Base-by-base conservation (phyloP, 2,329 filamentous ascomycete genomes). In the Fusarium sp. region DNA sequence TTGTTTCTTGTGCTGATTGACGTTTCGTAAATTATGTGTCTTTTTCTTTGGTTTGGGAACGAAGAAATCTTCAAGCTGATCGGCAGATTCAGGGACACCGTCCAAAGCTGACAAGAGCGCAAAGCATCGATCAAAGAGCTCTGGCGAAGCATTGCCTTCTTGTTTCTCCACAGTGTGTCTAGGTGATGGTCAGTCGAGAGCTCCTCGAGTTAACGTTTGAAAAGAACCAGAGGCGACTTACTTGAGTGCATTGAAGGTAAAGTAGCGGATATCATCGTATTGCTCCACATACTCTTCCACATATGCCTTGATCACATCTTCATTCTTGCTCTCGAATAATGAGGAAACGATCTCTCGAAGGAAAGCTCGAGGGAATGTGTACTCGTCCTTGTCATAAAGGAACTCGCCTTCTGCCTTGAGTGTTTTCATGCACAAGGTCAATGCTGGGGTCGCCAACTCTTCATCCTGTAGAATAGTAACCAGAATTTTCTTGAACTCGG, bases 181-280 rank as follows among this genome's bases (percentile, higher is more conserved):
- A 35, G 33, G 10, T 4, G 9, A 11, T 7, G 12, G 42, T 73
- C 52, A 41, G 41, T 39, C 19, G 29, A n/a, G 35, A 14, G 10
- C 19, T 9, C 10, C 12, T 6, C 27, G 9, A 12, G n/a, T 27
- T 38, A 18, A 4, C 19, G 10, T 27, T 25, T 9, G 10, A n/a
- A n/a, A 7, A 5, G 79, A 79, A 37, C 21, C 14, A n/a, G 23
- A 54, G 84, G 23, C 7, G 21, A 85, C 90, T 76, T 88, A 94
- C 91, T 89, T 89, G 74, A 97, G 84, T 19, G 89, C 88, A 76
- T 91, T 87, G 78, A 97, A 93, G 1, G 94, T 94, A 80, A 93
- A 94, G 80, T 92, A 97, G 72, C 94, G 88, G 67, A 98, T 86
- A 80, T 98, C 96, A 77, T 96, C 93, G 79, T 91, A 94, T 80